These are phyloP conservation scores for Sporothrix curviconia DNA, from an alignment of 2,329 filamentous ascomycete species.

Conservation along the genomic window DNA sequence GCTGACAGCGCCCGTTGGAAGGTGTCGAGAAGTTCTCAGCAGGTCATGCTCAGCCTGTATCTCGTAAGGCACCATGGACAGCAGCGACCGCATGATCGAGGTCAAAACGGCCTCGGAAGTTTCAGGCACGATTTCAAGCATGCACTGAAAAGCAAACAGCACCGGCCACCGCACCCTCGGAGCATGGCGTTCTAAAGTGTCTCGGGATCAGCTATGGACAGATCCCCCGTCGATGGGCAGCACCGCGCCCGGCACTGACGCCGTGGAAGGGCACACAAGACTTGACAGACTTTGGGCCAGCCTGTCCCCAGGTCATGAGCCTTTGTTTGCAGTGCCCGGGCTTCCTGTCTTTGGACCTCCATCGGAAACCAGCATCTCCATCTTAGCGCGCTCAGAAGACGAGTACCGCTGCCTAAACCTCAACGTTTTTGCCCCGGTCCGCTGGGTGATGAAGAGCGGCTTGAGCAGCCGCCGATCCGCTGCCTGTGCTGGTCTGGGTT, in stretches of 20 bases:
- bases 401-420: not conserved
- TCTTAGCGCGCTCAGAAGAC: not conserved
- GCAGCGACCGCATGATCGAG: not conserved
- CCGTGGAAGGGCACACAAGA: not conserved
- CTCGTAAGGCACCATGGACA: not conserved
- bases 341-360: conserved; percentile 1
- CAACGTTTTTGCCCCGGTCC: not conserved
- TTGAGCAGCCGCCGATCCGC: not conserved
- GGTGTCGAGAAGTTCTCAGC: no score
- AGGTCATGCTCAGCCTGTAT: no score
- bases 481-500: not conserved
- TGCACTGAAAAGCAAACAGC: not conserved
- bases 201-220: not conserved
- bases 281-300: not conserved
- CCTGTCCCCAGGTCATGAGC: not conserved
- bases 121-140: not conserved
- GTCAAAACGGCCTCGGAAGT: not conserved
- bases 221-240: not conserved
- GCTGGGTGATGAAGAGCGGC: not conserved
- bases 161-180: no score
- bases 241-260: not conserved
- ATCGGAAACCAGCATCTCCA: not conserved
- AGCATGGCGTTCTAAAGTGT: not conserved
- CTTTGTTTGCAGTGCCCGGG: not conserved
- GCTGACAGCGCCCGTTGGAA: no score